Base-by-base conservation (phyloP, 345 rosid genomes). In the Passiflora organensis region DNA sequence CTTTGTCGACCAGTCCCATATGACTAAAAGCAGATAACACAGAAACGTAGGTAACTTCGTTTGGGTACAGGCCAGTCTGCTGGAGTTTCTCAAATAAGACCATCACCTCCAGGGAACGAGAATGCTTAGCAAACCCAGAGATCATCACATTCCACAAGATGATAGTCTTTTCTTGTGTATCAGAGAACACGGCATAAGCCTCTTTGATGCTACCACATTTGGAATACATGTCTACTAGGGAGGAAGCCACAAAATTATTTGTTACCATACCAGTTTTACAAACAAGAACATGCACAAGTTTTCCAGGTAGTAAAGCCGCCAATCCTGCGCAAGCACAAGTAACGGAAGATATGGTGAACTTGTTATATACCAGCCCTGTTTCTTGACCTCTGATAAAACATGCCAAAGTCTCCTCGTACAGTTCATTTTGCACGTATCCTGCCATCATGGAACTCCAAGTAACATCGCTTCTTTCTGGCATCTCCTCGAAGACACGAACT, bases 361-460 rank as follows among this genome's bases (percentile, higher is more conserved):
- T 82, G 54, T 73, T 72, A 58, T 55, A 63, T 49, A 71, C 85
- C 57, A 80, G 5, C 34, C 87, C 79, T 61, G 66, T 41, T 24
- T 51, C 63, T 18, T 71, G 86, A 54, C 64, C 74, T 49, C 65
- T 55, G 16, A 43, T 68, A 57, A 77, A 89, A 59, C 83, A 60
- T 41, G 55, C 43, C 15, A 87, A 64, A 68, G 89, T 96, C 62
- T 89, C 86, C 74, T 83, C 91, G 38, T 74, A 82, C 15, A 75
- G 70, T 69, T 78, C 81, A 72, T 75, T 89, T 62, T 79, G 83
- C 62, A 83, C 95, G 59, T 71, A 85, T 32, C 91, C 91, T 8
- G 90, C 64, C 22, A 80, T 72, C 87, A 89, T 80, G 34, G 91
- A 89, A 77, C 89, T 93, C 95, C 99, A 93, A 15, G 91, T 80